Base-by-base conservation (phyloP, 2,329 filamentous ascomycete species). In the Cercospora sp. region DNA sequence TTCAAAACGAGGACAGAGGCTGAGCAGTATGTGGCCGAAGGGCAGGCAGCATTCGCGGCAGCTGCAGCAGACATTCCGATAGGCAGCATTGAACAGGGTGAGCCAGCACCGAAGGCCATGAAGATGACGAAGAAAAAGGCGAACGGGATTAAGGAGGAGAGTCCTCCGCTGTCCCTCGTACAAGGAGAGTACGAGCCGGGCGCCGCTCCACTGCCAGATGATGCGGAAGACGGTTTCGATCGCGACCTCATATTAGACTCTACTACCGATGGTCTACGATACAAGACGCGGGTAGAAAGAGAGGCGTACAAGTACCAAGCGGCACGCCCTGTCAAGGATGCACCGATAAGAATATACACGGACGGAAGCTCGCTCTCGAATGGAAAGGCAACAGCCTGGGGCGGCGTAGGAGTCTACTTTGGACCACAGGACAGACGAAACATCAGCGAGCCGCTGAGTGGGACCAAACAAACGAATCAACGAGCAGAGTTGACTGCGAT, bases 401-500 rank as follows among this genome's bases (percentile, higher is more conserved):
- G 85, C 18, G 88, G 88, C 9, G 85, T 90, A 2, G 88, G 88
- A 8, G 87, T 90, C 30, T 90, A 85, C 78, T 90, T 90, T 77
- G 88, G 88, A 5, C 85, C 85, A 4, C 81, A 81, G 18, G 87
- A 80, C 62, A 70, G 67, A 49, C 75, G 77, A 40, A 91, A 91
- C 75, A 81, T 97, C 26, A 92, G 91, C 12, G 93, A 96, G 80
- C 88, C 89, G 3, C 86, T 97, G 2, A 81, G 85, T 62, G 93
- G 93, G 61, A 83, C 85, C 16, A 84, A 85, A 9, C 95, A 98
- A 80, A 98, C 95, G 0, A 99, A 99, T 78, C 93, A 98, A 79
- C 91, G 95, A 3, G 95, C 94, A n/a, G 95, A 99, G 81, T 84
- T 99, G 67, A 94, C 91, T 26, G 95, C 93, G 7, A 90, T 98